Percentiles rank a stretch among this genome's conserved stretches.
These are phyloP conservation scores for Colletotrichum kahawae DNA, from an alignment of 2,329 filamentous ascomycete genomes.

Conservation along the genomic window DNA sequence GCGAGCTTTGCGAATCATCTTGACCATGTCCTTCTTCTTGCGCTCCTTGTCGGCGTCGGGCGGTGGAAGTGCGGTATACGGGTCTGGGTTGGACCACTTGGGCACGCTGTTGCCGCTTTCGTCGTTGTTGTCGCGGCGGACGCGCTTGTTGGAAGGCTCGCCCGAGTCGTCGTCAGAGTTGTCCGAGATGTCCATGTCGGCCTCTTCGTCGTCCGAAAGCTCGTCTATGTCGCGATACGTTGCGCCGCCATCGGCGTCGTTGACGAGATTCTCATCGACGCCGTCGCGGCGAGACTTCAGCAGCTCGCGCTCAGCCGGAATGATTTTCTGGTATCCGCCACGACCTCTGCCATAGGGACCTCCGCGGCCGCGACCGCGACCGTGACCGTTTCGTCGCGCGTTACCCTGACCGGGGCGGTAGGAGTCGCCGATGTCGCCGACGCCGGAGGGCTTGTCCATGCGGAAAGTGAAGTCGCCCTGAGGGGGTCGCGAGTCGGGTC, in stretches of 20 bases:
- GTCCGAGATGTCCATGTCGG: constrained; percentile 69
- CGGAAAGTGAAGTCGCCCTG: constrained; percentile 63
- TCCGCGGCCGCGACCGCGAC: constrained; percentile 21
- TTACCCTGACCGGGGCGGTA: constrained; percentile 32
- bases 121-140: constrained; percentile 34
- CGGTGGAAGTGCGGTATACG: constrained; percentile 86
- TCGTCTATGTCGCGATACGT: constrained; percentile 63
- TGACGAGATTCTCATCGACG: constrained; percentile 50
- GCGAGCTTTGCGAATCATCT: constrained; percentile 89
- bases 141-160: constrained; percentile 48
- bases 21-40: constrained; percentile 87
- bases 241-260: constrained; percentile 47
- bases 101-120: constrained; percentile 57
- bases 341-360: constrained; percentile 29
- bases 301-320: constrained; percentile 53
- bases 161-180: constrained; percentile 44
- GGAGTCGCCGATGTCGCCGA: constrained; percentile 40
- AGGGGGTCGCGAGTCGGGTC: constrained; percentile 45
- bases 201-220: constrained; percentile 67
- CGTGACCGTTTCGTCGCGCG: constrained; percentile 1
- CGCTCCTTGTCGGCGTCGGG: constrained; percentile 68
- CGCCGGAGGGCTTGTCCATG: constrained; percentile 54
- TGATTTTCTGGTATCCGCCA: constrained; percentile 32
- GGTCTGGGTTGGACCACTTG: constrained; percentile 96
- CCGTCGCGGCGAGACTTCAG: constrained; percentile 42